These are phyloP conservation scores for Ceratocystis cacaofunesta DNA, from an alignment of 2,329 filamentous ascomycete genomes.

Conservation along the genomic window DNA sequence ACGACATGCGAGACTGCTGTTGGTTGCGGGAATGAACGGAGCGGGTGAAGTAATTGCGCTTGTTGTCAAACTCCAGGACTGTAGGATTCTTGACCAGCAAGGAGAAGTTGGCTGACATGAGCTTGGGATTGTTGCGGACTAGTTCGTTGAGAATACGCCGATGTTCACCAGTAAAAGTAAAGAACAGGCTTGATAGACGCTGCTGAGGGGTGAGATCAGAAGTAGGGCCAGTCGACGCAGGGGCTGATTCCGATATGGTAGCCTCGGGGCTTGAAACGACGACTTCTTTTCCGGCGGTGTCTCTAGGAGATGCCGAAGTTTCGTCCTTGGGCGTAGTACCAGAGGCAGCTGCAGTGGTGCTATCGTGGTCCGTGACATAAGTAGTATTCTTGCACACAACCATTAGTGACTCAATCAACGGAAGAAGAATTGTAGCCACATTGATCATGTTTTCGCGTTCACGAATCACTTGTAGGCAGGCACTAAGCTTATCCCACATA, in stretches of 20 bases:
- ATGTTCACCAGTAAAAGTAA: slow-evolving; percentile 93
- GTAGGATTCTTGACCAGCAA: slow-evolving; percentile 96
- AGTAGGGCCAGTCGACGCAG: slow-evolving; percentile 56
- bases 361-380: slow-evolving; percentile 43
- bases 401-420: slow-evolving; percentile 93
- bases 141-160: slow-evolving; percentile 96
- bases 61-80: slow-evolving; percentile 97
- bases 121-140: slow-evolving; percentile 87
- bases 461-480: slow-evolving; percentile 74
- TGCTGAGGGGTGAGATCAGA: slow-evolving; percentile 44
- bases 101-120: slow-evolving; percentile 97
- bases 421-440: slow-evolving; percentile 86
- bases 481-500: slow-evolving; percentile 84
- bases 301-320: not conserved
- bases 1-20: slow-evolving; percentile 52
- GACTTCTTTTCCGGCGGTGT: not conserved
- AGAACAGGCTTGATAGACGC: slow-evolving; percentile 81
- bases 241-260: slow-evolving; percentile 30
- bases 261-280: slow-evolving; percentile 25
- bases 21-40: slow-evolving; percentile 63
- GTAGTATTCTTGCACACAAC: slow-evolving; percentile 98
- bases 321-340: not conserved
- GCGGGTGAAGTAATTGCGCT: slow-evolving; percentile 95
- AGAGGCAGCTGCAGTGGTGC: not conserved
- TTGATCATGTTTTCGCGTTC: slow-evolving; percentile 92